Conservation (phyloP, 169 alveolate species). For the Cryptosporidium parvum region DNA sequence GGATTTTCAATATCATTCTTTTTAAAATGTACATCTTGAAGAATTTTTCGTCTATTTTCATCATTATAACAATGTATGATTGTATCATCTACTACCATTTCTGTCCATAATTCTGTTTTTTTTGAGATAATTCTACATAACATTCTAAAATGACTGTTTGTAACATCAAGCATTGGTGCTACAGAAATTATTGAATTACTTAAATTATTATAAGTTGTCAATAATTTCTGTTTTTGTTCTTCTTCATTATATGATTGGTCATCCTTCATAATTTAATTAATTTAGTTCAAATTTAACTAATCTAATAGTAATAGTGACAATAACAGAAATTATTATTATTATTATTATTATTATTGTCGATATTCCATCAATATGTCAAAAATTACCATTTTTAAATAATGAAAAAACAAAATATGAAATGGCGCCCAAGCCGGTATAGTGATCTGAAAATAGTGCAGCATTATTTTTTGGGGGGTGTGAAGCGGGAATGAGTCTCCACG, state of each 20-base stretch:
- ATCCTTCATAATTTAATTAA: background rate
- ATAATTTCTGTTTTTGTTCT: no score
- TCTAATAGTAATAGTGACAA: no score
- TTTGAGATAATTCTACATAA: constrained; percentile 89
- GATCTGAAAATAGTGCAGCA: background rate
- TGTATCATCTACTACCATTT: constrained; percentile 91
- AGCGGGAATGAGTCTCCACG: background rate
- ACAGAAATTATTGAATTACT: constrained; percentile 84
- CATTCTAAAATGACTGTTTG: constrained; percentile 89
- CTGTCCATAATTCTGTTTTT: constrained; percentile 91
- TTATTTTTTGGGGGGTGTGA: background rate
- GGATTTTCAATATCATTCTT: constrained; percentile 84
- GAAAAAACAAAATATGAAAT: background rate
- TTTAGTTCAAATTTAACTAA: background rate
- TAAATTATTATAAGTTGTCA: background rate
- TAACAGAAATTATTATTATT: no score
- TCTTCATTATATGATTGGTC: background rate
- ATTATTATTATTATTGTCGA: no score
- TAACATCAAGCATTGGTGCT: constrained; percentile 97
- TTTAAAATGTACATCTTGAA: constrained; percentile 79
- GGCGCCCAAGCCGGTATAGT: background rate
- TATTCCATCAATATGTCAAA: background rate
- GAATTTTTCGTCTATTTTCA: constrained; percentile 49
- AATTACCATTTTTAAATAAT: background rate
- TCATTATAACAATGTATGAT: constrained; percentile 83